Evolutionary conservation across 805 yeast species (phyloP).

Genomic region (Saturnispora dispora): DNA sequence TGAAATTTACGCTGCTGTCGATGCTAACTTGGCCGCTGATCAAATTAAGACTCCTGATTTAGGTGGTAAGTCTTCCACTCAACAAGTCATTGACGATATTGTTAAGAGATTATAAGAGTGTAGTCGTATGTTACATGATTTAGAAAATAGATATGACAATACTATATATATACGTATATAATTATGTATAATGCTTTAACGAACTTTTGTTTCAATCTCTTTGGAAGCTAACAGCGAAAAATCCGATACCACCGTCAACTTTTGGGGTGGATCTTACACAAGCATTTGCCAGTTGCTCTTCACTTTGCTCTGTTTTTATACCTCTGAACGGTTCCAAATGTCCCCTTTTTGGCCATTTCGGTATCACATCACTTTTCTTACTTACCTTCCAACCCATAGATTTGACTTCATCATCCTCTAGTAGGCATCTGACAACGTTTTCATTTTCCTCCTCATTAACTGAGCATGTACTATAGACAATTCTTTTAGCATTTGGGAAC

Average conservation of each 20-base stretch:
- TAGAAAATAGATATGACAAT: neutral
- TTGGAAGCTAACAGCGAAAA: constrained; percentile 90
- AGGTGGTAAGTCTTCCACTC: constrained; percentile 84
- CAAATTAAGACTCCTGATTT: constrained; percentile 83
- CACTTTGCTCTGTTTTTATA: constrained; percentile 25
- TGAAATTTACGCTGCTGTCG: constrained; percentile 87
- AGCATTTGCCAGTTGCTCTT: constrained; percentile 62
- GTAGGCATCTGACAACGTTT: constrained; percentile 72
- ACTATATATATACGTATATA: neutral
- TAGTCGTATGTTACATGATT: neutral
- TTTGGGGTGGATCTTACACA: constrained; percentile 81
- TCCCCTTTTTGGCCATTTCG: constrained; percentile 85
- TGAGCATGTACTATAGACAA: constrained; percentile 94
- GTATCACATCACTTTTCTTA: constrained; percentile 53
- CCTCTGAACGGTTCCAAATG: constrained; percentile 56
- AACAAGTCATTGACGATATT: constrained; percentile 79
- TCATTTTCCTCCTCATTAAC: constrained; percentile 92
- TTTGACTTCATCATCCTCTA: constrained; percentile 57
- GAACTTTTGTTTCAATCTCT: constrained; percentile 22
- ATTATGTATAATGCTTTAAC: constrained; percentile 19
- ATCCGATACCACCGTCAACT: constrained; percentile 97
- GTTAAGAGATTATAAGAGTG: constrained; percentile 38
- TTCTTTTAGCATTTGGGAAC: constrained; percentile 66
- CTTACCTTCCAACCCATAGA: constrained; percentile 69
- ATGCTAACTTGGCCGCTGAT: constrained; percentile 80